phyloP scores from a whole-genome alignment of 179 eudicot species.

The Amaranthus tricolor region DNA sequence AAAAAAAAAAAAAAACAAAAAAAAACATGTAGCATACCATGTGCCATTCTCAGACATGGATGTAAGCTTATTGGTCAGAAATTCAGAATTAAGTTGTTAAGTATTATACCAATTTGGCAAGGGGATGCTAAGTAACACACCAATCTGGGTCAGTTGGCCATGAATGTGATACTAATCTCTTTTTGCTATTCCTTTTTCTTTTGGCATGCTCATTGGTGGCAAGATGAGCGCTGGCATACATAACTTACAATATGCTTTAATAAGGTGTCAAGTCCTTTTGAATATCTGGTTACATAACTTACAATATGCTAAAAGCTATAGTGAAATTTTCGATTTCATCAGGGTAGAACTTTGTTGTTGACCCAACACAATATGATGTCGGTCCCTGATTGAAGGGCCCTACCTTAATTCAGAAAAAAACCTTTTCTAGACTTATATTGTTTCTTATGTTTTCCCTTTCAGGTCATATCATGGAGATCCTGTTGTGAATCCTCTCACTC shows the following conservation, averaged over 20 bases:
- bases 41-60: too few species aligned
- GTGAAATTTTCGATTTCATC: background rate
- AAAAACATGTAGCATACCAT: too few species aligned
- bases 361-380: background rate
- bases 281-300: background rate
- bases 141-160: too few species aligned
- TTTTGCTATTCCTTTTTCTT: background rate
- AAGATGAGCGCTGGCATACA: background rate
- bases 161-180: background rate
- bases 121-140: too few species aligned
- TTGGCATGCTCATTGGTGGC: background rate
- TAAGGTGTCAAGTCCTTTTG: background rate
- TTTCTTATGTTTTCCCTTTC: slow-evolving; percentile 22
- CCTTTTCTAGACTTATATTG: background rate
- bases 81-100: too few species aligned
- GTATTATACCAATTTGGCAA: too few species aligned
- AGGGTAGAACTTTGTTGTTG: background rate
- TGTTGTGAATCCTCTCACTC: slow-evolving; percentile 81
- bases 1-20: too few species aligned
- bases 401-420: background rate
- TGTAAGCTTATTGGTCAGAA: too few species aligned
- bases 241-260: background rate
- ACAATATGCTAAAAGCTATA: background rate
- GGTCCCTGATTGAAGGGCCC: background rate
- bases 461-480: slow-evolving; percentile 94